phyloP scores from a whole-genome alignment of 768 basidiomycete species.

The Leccinum fibrillosum region DNA sequence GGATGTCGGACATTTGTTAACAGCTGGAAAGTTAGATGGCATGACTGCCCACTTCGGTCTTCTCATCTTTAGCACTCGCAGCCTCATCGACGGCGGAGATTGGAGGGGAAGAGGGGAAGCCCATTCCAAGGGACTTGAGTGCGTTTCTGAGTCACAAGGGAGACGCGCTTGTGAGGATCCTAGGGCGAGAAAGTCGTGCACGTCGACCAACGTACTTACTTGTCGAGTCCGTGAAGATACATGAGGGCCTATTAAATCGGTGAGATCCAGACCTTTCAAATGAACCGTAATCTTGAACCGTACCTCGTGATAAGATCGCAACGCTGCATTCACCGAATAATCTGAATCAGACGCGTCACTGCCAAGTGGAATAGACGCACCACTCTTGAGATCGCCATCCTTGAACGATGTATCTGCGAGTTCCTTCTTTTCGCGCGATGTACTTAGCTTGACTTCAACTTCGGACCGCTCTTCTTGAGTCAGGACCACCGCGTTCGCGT shows the following conservation, averaged over 20 bases:
- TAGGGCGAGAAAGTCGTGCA: neutral
- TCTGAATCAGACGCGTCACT: slow-evolving; percentile 1
- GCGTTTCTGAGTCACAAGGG: slow-evolving; percentile 43
- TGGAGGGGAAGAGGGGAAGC: neutral
- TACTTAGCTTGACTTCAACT: slow-evolving; percentile 50
- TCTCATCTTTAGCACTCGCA: slow-evolving; percentile 44
- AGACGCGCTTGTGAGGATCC: slow-evolving; percentile 1
- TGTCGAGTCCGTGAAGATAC: slow-evolving; percentile 75
- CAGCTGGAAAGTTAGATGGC: neutral
- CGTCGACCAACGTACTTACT: slow-evolving; percentile 51
- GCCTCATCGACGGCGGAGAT: slow-evolving; percentile 27
- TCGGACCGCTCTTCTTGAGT: slow-evolving; percentile 25
- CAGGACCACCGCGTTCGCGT: slow-evolving; percentile 17
- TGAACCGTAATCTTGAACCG: neutral
- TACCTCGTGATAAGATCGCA: slow-evolving; percentile 73
- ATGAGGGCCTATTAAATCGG: slow-evolving; percentile 51
- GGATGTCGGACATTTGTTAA: slow-evolving; percentile 25
- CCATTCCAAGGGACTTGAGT: slow-evolving; percentile 49
- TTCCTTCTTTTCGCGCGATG: slow-evolving; percentile 66
- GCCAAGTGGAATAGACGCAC: slow-evolving; percentile 37
- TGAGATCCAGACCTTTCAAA: slow-evolving; percentile 2
- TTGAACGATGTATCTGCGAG: slow-evolving; percentile 68
- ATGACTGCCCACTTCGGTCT: slow-evolving; percentile 54
- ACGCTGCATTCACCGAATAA: slow-evolving; percentile 40
- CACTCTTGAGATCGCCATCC: slow-evolving; percentile 54